Conservation (phyloP, 1,139 yeast species). For the Pichia sp. region DNA sequence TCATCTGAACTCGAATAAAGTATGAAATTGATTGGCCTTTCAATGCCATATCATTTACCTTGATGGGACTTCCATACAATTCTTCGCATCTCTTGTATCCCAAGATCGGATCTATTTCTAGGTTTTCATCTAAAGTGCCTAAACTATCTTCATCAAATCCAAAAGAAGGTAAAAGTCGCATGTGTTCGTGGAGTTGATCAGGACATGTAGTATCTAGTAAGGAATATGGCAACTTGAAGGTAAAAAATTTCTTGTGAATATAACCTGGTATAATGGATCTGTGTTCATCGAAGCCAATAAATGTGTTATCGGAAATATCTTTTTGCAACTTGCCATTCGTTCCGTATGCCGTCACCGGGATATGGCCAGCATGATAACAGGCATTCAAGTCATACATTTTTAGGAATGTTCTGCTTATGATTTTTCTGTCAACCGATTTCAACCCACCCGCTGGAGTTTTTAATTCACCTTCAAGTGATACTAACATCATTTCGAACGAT, state of each 20-base stretch:
- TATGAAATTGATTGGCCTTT: conserved; percentile 27
- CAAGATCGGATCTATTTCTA: conserved; percentile 26
- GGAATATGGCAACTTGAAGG: conserved; percentile 57
- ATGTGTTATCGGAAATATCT: conserved; percentile 40
- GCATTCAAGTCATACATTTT: conserved; percentile 42
- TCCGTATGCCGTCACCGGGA: conserved; percentile 17
- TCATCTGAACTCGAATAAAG: conserved; percentile 24
- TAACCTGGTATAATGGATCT: conserved; percentile 47
- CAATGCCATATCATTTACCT: conserved; percentile 30
- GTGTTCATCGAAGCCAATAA: conserved; percentile 46
- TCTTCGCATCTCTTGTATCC: conserved; percentile 40
- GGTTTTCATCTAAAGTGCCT: conserved; percentile 12
- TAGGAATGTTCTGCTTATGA: conserved; percentile 33
- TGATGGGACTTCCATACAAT: conserved; percentile 34
- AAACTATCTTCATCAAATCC: conserved; percentile 40
- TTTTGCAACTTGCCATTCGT: neutral
- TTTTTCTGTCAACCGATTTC: conserved; percentile 4
- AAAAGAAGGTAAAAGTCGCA: conserved; percentile 55
- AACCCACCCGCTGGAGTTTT: conserved; percentile 13
- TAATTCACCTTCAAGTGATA: conserved; percentile 48
- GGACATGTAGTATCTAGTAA: conserved; percentile 56
- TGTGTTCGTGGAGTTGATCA: conserved; percentile 49
- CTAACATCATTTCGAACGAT: conserved; percentile 53
- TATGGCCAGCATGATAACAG: conserved; percentile 36
- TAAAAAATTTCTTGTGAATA: conserved; percentile 37